A percentile compares a stretch with the other conserved stretches of the same genome.
Evolutionary conservation across 345 rosid genomes (phyloP).

Genomic region (Euphorbia peplus): DNA sequence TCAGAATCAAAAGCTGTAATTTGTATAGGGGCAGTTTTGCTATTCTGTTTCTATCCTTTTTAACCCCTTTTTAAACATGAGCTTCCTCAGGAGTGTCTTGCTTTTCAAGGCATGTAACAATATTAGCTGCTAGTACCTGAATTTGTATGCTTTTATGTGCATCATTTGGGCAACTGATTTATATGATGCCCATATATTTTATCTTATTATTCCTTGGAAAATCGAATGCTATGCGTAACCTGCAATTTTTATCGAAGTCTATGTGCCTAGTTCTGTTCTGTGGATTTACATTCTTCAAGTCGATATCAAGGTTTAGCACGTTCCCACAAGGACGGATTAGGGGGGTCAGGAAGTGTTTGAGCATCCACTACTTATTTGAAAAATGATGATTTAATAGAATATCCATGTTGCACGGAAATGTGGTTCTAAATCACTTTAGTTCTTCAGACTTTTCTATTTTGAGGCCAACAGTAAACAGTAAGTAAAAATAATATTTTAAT

Average conservation of each 20-base stretch:
- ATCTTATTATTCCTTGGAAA: neutral
- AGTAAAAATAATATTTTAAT: no score
- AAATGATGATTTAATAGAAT: no score
- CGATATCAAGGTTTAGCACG: neutral
- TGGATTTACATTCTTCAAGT: neutral
- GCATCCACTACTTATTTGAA: no score
- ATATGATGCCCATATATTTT: neutral
- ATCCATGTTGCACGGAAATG: no score
- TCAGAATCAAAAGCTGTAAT: slow-evolving; percentile 8
- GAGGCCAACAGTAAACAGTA: no score
- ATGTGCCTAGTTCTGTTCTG: neutral
- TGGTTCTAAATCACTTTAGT: no score
- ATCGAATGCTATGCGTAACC: neutral
- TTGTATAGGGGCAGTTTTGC: slow-evolving; percentile 8
- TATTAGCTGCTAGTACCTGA: slow-evolving; percentile 1
- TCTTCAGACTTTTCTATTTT: no score
- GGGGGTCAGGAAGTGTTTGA: no score
- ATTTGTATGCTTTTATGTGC: neutral
- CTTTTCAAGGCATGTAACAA: neutral
- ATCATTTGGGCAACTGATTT: neutral
- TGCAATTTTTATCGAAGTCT: neutral
- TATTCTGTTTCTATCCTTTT: neutral
- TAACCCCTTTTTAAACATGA: no score
- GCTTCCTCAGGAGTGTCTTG: neutral
- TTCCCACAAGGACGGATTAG: no score